Percentiles rank a stretch among this genome's conserved stretches.
Conservation (phyloP, 208 protist genomes). For the Trypanosoma platydactyli region DNA sequence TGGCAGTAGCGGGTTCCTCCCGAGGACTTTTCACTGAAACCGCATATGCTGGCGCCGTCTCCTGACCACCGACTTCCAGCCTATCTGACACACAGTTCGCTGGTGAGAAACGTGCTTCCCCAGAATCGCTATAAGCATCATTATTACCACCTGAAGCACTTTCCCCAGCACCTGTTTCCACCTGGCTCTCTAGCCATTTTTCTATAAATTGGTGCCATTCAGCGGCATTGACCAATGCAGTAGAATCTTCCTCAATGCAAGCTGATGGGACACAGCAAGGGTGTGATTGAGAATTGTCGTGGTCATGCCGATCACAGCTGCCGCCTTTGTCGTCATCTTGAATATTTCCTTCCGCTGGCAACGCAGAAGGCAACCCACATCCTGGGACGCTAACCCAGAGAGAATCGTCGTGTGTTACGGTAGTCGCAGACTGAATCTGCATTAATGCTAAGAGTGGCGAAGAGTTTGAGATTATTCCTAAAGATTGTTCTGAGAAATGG, state of each 20-base stretch:
- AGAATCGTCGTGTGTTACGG: not conserved
- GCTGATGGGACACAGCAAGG: not conserved
- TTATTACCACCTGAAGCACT: not conserved
- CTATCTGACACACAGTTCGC: too few relatives aligned
- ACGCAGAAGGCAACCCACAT: not conserved
- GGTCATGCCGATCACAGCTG: not conserved
- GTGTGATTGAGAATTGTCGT: not conserved
- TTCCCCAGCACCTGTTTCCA: not conserved
- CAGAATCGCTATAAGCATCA: not conserved
- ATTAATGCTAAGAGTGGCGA: constrained; percentile 27
- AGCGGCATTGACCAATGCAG: not conserved
- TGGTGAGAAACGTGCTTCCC: not conserved
- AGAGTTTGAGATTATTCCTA: constrained; percentile 20
- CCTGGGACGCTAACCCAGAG: not conserved
- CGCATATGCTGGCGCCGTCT: too few relatives aligned
- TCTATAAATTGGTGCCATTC: constrained; percentile 8
- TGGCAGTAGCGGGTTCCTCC: too few relatives aligned
- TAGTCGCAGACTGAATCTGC: constrained; percentile 31
- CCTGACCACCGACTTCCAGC: too few relatives aligned
- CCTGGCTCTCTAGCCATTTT: constrained; percentile 14
- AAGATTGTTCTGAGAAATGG: constrained; percentile 13
- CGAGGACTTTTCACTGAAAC: too few relatives aligned
- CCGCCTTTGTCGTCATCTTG: not conserved
- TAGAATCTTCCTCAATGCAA: not conserved
- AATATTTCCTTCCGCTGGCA: not conserved